Conservation (phyloP, 805 yeast species). For the Pichia cabralensis region DNA sequence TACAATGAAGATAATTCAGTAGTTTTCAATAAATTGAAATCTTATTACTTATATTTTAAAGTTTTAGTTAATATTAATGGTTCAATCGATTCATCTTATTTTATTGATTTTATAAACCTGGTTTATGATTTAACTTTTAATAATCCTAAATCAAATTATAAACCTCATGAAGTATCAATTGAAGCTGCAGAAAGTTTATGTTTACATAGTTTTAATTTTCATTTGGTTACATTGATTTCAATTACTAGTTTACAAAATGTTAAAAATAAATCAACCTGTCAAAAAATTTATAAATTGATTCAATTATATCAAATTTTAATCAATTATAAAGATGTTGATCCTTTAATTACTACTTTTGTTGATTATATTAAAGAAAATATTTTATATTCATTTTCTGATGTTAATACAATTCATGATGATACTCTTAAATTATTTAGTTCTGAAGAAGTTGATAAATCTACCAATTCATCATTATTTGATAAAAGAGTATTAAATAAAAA, state of each 20-base stretch:
- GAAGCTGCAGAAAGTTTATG: slow-evolving; percentile 19
- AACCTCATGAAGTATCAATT: slow-evolving; percentile 12
- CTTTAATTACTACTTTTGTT: slow-evolving; percentile 13
- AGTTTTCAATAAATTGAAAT: slow-evolving; percentile 20
- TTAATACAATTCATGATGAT: slow-evolving; percentile 11
- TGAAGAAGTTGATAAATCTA: slow-evolving; percentile 2
- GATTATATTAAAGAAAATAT: slow-evolving; percentile 15
- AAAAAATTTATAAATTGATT: slow-evolving; percentile 12
- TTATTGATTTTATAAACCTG: slow-evolving; percentile 14
- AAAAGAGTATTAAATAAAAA: slow-evolving; percentile 9
- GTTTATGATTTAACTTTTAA: slow-evolving; percentile 18
- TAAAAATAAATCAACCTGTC: slow-evolving; percentile 8
- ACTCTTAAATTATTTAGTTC: slow-evolving; percentile 18
- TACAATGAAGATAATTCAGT: slow-evolving; percentile 16
- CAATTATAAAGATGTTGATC: slow-evolving; percentile 17
- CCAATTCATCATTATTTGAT: slow-evolving; percentile 16
- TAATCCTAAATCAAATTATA: slow-evolving; percentile 8
- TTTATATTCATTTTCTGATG: slow-evolving; percentile 8
- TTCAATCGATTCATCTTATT: slow-evolving; percentile 13
- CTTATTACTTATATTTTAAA: slow-evolving; percentile 23
- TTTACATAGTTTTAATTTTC: slow-evolving; percentile 25
- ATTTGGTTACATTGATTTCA: slow-evolving; percentile 20
- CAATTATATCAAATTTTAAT: slow-evolving; percentile 19
- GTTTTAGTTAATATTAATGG: slow-evolving; percentile 17
- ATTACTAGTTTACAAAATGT: slow-evolving; percentile 15